These are phyloP conservation scores for Boletus vermiculosoides DNA, from an alignment of 768 basidiomycete genomes.

Conservation along the genomic window DNA sequence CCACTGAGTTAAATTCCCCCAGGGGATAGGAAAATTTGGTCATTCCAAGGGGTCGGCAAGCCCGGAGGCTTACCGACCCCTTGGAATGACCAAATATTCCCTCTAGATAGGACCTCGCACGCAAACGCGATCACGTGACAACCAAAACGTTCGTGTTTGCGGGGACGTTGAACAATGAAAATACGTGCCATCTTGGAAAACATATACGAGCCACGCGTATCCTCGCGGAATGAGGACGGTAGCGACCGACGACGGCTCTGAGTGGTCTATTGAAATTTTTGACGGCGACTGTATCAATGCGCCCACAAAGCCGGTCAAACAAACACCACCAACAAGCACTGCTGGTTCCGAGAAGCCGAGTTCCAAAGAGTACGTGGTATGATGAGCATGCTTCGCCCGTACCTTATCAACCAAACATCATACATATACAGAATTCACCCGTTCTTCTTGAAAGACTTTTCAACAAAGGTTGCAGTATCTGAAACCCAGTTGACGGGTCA, in stretches of 20 bases:
- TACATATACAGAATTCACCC: constrained; percentile 18
- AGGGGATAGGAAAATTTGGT: too few relatives aligned
- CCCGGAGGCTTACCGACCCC: too few relatives aligned
- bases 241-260: constrained; percentile 19
- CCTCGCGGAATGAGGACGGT: constrained; percentile 15
- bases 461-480: constrained; percentile 8
- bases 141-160: not conserved
- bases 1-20: too few relatives aligned
- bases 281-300: constrained; percentile 19
- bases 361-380: constrained; percentile 16
- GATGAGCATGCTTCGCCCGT: constrained; percentile 12
- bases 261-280: constrained; percentile 34
- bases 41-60: too few relatives aligned
- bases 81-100: too few relatives aligned
- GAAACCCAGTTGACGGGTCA: not conserved
- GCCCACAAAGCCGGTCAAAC: constrained; percentile 21
- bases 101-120: too few relatives aligned
- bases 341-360: not conserved
- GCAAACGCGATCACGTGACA: constrained; percentile 21
- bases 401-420: constrained; percentile 5
- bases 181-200: not conserved
- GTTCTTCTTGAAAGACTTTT: constrained; percentile 14
- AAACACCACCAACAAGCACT: constrained; percentile 7
- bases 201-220: constrained; percentile 1
- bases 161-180: not conserved